Base-by-base conservation (phyloP, 2,329 filamentous ascomycete species). In the Colletotrichum sp. region DNA sequence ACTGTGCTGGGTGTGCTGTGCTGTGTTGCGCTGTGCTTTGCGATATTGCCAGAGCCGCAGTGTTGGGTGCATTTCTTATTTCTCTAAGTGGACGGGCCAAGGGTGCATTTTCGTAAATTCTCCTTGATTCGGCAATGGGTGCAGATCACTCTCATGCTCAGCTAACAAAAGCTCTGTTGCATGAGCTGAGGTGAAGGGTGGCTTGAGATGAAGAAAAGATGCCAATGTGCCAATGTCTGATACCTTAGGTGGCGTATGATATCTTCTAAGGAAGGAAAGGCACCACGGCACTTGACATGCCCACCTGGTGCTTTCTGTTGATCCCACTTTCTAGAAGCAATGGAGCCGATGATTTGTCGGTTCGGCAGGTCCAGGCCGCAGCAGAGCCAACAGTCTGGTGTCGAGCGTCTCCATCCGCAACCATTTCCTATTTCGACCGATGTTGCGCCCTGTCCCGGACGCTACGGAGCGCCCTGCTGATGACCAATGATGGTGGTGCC, bases 401-500 rank as follows among this genome's bases (percentile, higher is more conserved):
- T 58, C 21, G 43, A 58, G 30, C 28, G 58, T 43, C 43, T 30
- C 24, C 65, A 43, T 36, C 63, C 74, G 74, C 74, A 74, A 76
- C 65, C 14, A 62, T 74, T 76, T 70, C 71, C 74, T 76, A 32
- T 74, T 74, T 74, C 16, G 74, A 69, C 55, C 26, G 52, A 28
- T 16, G 21, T 74, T 74, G 71, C 74, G 64, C 28, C 58, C 43
- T 76, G 36, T 32, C 34, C 43, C 69, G 75, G 78, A 77, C 36
- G 26, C 48, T 63, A 26, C 26, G 16, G 59, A 65, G 58, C 66
- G 26, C 66, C n/a, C 63, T 16, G 32, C 18, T 38, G 58, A 62
- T 32, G 36, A 67, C 65, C 16, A 70, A 78, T 68, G 59, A 67
- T 32, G 12, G 79, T 36, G 32, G 32, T 30, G n/a, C 56, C 38